Evolutionary conservation across 768 basidiomycete genomes (phyloP), one percentile per base, ranked within the genome.

Genomic region (Dioszegia aurantiaca): DNA sequence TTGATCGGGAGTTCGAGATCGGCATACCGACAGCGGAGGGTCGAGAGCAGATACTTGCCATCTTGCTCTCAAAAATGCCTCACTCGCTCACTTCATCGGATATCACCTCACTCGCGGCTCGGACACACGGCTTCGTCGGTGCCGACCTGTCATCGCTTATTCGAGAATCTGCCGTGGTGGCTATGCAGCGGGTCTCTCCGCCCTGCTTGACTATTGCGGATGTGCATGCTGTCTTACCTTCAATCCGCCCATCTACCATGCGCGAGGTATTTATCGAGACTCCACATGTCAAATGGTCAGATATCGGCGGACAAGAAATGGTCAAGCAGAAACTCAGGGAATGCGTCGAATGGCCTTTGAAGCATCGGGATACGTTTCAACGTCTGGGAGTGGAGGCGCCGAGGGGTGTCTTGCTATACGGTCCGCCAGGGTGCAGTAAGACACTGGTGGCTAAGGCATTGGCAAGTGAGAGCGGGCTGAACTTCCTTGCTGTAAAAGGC

Each of bases 361-460:
- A 85, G 31, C 88, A 95, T 77, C 86, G 87, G 0, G 87, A 89
- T 46, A 84, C 88, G 14, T 97, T 99, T 74, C 82, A 82, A 67
- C 82, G 93, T 23, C 80, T 99, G 0, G 94, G 94, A 0, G 89
- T 93, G 11, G 82, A 82, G 45, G 87, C 94, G 2, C 91, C 94
- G 0, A 86, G 88, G 67, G 94, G 94, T 0, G 84, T 98, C 5
- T 78, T 99, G 43, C 79, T 98, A 16, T 99, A 93, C 76, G 93
- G 93, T 3, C 93, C 93, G 3, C 94, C 93, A 3, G 93, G 93
- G n/a, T 95, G 93, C 69, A 91, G 90, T 67, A 98, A 98, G 78
- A 98, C 94, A 1, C 80, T 98, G 40, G 83, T 91, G 16, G 94
- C 89, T 1, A 85, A 90, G 57, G 93, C 94, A 2, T 86, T 90